phyloP scores from a whole-genome alignment of 257 asterid species.

The Solanum gracilifrons region DNA sequence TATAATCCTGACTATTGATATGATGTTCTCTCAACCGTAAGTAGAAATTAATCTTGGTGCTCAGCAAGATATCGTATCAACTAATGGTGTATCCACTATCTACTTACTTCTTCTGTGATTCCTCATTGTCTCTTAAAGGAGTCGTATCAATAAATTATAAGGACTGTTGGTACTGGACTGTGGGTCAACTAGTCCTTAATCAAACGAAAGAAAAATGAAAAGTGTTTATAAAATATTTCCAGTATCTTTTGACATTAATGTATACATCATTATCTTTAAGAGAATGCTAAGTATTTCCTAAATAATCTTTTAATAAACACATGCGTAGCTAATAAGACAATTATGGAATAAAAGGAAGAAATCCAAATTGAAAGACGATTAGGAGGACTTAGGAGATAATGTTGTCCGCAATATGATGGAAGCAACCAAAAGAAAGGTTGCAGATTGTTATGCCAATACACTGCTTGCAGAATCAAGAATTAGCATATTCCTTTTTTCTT shows the following conservation, averaged over 20 bases:
- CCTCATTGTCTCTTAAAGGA: neutral
- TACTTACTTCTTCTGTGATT: neutral
- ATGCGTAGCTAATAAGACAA: neutral
- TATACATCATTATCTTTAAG: neutral
- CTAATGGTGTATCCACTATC: neutral
- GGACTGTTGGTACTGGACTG: neutral
- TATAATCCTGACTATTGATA: slow-evolving; percentile 12
- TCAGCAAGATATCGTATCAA: neutral
- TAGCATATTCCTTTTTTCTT: neutral
- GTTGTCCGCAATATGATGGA: neutral
- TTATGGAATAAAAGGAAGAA: neutral
- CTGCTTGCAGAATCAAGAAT: neutral
- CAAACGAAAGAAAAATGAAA: neutral
- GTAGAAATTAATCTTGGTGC: neutral
- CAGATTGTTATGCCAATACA: neutral
- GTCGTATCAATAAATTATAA: neutral
- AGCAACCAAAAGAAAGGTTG: neutral
- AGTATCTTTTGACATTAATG: neutral
- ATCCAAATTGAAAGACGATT: neutral
- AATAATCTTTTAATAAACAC: neutral
- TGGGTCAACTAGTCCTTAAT: neutral
- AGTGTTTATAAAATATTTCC: neutral
- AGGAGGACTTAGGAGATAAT: neutral
- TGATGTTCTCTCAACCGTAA: neutral
- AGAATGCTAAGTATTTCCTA: neutral